These are phyloP conservation scores for Hyphopichia fennica DNA, from an alignment of 1,139 yeast genomes.

Conservation along the genomic window DNA sequence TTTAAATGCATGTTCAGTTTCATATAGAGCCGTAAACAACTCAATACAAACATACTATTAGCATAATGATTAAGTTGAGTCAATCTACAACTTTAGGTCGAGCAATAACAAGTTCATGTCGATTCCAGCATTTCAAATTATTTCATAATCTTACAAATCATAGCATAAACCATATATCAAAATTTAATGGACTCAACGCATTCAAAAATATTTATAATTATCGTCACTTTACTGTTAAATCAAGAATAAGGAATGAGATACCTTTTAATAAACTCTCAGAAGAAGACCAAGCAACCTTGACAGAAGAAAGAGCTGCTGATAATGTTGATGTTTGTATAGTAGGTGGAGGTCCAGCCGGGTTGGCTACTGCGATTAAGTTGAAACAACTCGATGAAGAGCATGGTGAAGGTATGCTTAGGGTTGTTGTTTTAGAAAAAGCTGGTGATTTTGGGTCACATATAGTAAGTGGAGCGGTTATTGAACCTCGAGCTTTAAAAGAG, in stretches of 20 bases:
- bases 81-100: not conserved
- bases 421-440: constrained; percentile 88
- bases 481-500: constrained; percentile 83
- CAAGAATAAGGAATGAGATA: constrained; percentile 7
- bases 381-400: constrained; percentile 78
- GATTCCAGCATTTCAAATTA: not conserved
- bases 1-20: no score
- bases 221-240: constrained; percentile 1
- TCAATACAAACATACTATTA: no score
- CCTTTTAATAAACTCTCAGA: constrained; percentile 17
- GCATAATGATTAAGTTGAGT: not conserved
- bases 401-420: constrained; percentile 71
- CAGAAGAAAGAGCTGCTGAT: constrained; percentile 74
- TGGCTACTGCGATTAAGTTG: constrained; percentile 86
- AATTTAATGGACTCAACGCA: not conserved
- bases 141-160: not conserved
- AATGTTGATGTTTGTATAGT: constrained; percentile 91
- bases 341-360: constrained; percentile 98
- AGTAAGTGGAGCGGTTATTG: constrained; percentile 91
- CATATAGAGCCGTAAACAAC: no score
- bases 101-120: not conserved
- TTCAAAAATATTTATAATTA: not conserved
- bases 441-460: constrained; percentile 91
- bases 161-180: not conserved
- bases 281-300: constrained; percentile 46